A percentile compares a stretch with the other conserved stretches of the same genome.
Conservation (phyloP, 2,329 filamentous ascomycete genomes). For the Alternaria brassicae region DNA sequence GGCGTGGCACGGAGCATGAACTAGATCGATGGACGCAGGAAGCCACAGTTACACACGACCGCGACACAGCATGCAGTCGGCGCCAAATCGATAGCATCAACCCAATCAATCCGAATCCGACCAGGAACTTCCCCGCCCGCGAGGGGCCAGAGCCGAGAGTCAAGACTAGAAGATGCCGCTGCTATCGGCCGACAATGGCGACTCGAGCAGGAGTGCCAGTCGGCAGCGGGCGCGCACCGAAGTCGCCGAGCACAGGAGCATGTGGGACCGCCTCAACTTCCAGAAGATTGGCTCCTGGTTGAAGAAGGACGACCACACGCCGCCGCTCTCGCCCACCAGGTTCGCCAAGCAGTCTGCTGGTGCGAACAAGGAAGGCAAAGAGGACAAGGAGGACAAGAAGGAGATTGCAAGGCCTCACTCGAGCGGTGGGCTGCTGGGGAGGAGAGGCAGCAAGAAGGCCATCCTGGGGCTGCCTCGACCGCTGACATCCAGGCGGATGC, state of each 20-base stretch:
- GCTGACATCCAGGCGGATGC: conserved; percentile 81
- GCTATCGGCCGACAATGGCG: conserved; percentile 35
- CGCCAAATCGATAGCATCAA: conserved; percentile 41
- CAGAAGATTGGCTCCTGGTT: conserved; percentile 53
- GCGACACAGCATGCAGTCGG: conserved; percentile 45
- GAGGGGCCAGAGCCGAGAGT: conserved; percentile 26
- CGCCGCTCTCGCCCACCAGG: conserved; percentile 25
- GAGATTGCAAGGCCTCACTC: conserved; percentile 46
- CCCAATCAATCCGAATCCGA: conserved; percentile 25
- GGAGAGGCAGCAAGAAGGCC: conserved; percentile 62
- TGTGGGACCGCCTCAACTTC: conserved; percentile 48
- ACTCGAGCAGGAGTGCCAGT: conserved; percentile 40
- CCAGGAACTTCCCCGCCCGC: conserved; percentile 23
- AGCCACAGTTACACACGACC: conserved; percentile 38
- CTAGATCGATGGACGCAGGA: conserved; percentile 36
- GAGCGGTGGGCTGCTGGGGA: conserved; percentile 39
- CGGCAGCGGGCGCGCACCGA: conserved; percentile 46
- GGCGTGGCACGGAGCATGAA: conserved; percentile 21
- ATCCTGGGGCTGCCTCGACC: conserved; percentile 78
- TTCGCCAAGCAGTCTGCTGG: conserved; percentile 5
- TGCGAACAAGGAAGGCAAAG: conserved; percentile 36
- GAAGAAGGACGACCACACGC: conserved; percentile 49
- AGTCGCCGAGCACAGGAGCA: conserved; percentile 43
- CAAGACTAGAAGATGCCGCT: conserved; percentile 35
- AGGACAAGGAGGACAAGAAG: conserved; percentile 26